Percentiles rank a stretch among this genome's conserved stretches.
These are phyloP conservation scores for Rossbeevera mucosa DNA, from an alignment of 768 basidiomycete genomes.

Conservation along the genomic window DNA sequence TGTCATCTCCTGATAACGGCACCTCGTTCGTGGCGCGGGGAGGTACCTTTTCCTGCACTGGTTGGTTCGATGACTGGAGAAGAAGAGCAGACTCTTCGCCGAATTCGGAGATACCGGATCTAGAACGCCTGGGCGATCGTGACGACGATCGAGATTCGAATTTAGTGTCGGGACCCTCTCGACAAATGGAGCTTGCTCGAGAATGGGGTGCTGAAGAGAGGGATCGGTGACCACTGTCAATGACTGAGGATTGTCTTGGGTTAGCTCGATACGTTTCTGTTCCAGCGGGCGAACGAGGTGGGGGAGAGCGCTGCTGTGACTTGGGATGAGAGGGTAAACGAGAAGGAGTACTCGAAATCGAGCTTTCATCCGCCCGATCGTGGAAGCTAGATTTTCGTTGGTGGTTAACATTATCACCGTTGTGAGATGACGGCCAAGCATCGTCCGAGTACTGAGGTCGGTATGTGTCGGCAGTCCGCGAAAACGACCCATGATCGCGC, in stretches of 20 bases:
- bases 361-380: slow-evolving; percentile 29
- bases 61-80: slow-evolving; percentile 16
- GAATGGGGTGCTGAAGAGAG: slow-evolving; percentile 20
- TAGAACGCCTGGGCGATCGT: slow-evolving; percentile 42
- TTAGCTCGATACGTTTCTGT: slow-evolving; percentile 2
- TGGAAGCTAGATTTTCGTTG: slow-evolving; percentile 16
- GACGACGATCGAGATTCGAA: slow-evolving; percentile 45
- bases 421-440: slow-evolving; percentile 27
- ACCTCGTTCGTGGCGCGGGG: slow-evolving; percentile 12
- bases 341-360: slow-evolving; percentile 33
- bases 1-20: slow-evolving; percentile 8
- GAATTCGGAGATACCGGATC: slow-evolving; percentile 27
- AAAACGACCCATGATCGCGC: slow-evolving; percentile 37
- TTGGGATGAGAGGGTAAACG: slow-evolving; percentile 16
- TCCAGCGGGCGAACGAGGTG: slow-evolving; percentile 16
- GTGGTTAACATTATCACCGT: slow-evolving; percentile 29
- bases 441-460: slow-evolving; percentile 43
- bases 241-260: slow-evolving; percentile 1
- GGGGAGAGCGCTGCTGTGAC: slow-evolving; percentile 21
- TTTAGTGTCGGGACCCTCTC: slow-evolving; percentile 31
- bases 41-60: slow-evolving; percentile 36
- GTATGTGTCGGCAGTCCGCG: slow-evolving; percentile 45
- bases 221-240: slow-evolving; percentile 15
- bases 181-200: slow-evolving; percentile 27
- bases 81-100: slow-evolving; percentile 19